Evolutionary conservation across 257 asterid species (phyloP).

Genomic region (Galeopsis tetrahit): DNA sequence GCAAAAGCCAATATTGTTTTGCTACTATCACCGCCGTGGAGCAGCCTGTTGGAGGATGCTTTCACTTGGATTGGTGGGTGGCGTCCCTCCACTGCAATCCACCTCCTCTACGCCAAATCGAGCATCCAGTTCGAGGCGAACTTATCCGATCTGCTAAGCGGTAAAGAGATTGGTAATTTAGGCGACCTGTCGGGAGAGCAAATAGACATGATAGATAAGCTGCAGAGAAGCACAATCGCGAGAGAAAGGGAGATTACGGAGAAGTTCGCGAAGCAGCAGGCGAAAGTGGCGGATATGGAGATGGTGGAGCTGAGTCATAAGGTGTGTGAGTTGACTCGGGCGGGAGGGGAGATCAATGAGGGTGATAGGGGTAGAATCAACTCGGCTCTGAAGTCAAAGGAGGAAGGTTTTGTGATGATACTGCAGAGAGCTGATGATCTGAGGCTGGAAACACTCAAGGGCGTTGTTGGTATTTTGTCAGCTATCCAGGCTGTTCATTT

Average conservation of each 20-base stretch:
- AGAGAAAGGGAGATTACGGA: slow-evolving; percentile 47
- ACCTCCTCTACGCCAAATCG: slow-evolving; percentile 53
- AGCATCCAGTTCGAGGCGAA: slow-evolving; percentile 47
- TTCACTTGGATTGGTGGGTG: slow-evolving; percentile 64
- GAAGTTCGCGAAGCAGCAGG: slow-evolving; percentile 48
- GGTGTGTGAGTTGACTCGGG: no score
- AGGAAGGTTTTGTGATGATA: slow-evolving; percentile 41
- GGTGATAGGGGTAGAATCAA: neutral
- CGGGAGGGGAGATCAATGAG: no score
- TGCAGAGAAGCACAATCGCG: slow-evolving; percentile 40
- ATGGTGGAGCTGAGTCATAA: slow-evolving; percentile 50
- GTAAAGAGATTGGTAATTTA: slow-evolving; percentile 21
- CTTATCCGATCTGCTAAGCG: slow-evolving; percentile 25
- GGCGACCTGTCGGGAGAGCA: slow-evolving; percentile 38
- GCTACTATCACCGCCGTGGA: slow-evolving; percentile 49
- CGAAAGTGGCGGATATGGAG: slow-evolving; percentile 40
- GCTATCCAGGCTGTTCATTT: slow-evolving; percentile 56
- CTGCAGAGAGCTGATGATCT: slow-evolving; percentile 53
- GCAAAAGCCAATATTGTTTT: slow-evolving; percentile 34
- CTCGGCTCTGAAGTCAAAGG: slow-evolving; percentile 37
- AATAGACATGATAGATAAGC: slow-evolving; percentile 31
- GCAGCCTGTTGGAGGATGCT: slow-evolving; percentile 47
- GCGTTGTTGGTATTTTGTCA: slow-evolving; percentile 29
- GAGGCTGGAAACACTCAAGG: slow-evolving; percentile 48
- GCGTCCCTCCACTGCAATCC: slow-evolving; percentile 62